Conservation (phyloP, 306 rosid genomes). For the Quercus engelmannii region DNA sequence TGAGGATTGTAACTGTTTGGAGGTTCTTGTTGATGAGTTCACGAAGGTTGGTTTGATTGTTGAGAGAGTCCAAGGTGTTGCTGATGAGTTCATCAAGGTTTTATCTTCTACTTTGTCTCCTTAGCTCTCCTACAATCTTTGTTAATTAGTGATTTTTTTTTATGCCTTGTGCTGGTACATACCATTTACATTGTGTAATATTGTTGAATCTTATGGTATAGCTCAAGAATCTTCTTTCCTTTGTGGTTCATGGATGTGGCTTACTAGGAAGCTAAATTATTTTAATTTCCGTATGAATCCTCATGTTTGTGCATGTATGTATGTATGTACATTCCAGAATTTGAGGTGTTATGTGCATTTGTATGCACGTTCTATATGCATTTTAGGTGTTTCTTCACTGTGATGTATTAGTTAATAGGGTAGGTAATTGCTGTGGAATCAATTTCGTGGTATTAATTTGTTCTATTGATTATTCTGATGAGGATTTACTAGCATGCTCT, state of each 20-base stretch:
- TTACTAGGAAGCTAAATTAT: not conserved
- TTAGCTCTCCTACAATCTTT: not conserved
- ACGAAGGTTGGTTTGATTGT: conserved; percentile 57
- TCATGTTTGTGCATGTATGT: not conserved
- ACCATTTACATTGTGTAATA: not conserved
- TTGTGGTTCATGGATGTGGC: not conserved
- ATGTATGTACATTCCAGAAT: not conserved
- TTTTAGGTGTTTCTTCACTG: not conserved
- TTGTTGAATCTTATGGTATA: not conserved
- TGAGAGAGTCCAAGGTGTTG: conserved; percentile 78
- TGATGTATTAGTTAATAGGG: not conserved
- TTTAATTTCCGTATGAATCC: not conserved
- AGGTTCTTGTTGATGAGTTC: conserved; percentile 57
- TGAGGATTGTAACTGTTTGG: conserved; percentile 40
- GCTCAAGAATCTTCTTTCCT: not conserved
- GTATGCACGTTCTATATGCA: too few species aligned
- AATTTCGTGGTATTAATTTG: not conserved
- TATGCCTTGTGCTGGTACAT: not conserved
- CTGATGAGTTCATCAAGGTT: conserved; percentile 91
- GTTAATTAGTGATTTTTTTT: not conserved
- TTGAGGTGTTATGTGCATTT: too few species aligned
- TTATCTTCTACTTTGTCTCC: conserved; percentile 17
- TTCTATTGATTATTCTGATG: not conserved
- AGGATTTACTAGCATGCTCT: not conserved
- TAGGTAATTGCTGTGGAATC: not conserved